Conservation (phyloP, 257 asterid genomes). For the Solanum chmielewskii region DNA sequence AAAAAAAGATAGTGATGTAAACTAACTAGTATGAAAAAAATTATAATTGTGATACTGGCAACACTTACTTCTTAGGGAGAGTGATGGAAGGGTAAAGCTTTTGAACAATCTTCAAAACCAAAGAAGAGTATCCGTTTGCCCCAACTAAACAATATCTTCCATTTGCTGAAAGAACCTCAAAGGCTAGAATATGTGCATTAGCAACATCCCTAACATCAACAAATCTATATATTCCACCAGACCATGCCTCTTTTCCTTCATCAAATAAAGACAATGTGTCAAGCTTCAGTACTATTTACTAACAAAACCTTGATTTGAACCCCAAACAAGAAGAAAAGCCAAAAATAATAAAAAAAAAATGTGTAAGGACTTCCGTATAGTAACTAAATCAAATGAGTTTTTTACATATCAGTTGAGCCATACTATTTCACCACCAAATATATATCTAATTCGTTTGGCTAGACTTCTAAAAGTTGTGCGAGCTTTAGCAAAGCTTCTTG, state of each 20-base stretch:
- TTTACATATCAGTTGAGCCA: no score
- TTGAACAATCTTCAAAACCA: constrained; percentile 22
- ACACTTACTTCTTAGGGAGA: constrained; percentile 24
- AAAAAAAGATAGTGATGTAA: not conserved
- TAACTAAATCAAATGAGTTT: no score
- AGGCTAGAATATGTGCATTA: constrained; percentile 38
- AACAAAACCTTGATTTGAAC: not conserved
- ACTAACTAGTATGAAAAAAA: not conserved
- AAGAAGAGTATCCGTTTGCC: constrained; percentile 17
- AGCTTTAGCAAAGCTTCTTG: not conserved
- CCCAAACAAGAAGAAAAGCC: not conserved
- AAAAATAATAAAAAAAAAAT: no score
- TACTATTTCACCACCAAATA: no score
- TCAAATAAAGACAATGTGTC: not conserved
- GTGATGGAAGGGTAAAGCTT: constrained; percentile 34
- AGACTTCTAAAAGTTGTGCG: not conserved
- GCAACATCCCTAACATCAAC: constrained; percentile 59
- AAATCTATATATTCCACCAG: constrained; percentile 19
- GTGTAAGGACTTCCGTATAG: no score
- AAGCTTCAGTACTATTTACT: not conserved
- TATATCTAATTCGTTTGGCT: not conserved
- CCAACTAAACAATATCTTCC: constrained; percentile 45
- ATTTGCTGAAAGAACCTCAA: constrained; percentile 33
- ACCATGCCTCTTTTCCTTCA: constrained; percentile 20
- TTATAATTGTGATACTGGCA: not conserved